phyloP scores from a whole-genome alignment of 768 basidiomycete genomes.

The Phallus indusiatus region DNA sequence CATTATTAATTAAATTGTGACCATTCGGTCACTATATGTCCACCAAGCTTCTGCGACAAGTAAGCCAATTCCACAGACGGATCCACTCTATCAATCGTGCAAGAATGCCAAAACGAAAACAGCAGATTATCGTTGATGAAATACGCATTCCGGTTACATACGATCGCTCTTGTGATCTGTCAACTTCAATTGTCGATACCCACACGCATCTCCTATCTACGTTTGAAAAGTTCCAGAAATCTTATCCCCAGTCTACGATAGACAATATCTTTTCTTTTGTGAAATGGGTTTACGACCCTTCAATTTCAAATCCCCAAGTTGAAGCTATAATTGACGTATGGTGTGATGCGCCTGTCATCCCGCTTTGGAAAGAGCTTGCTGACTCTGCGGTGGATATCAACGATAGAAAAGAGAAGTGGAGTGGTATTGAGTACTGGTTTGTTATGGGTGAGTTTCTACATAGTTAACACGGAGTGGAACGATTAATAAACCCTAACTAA shows the following conservation, averaged over 20 bases:
- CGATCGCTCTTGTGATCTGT: background rate
- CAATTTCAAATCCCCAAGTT: slow-evolving; percentile 32
- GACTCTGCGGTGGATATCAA: slow-evolving; percentile 51
- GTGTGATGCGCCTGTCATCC: slow-evolving; percentile 70
- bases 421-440: slow-evolving; percentile 70
- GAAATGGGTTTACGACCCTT: slow-evolving; percentile 38
- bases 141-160: background rate
- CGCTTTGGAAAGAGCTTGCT: slow-evolving; percentile 59
- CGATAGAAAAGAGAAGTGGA: slow-evolving; percentile 46
- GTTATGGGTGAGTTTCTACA: slow-evolving; percentile 52
- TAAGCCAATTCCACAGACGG: background rate
- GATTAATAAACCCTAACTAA: slow-evolving; percentile 18
- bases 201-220: slow-evolving; percentile 81
- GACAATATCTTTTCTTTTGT: slow-evolving; percentile 61
- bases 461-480: background rate
- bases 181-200: slow-evolving; percentile 59
- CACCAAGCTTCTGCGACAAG: background rate
- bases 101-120: slow-evolving; percentile 1
- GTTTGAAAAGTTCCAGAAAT: slow-evolving; percentile 47
- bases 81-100: background rate
- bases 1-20: background rate
- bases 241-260: slow-evolving; percentile 50
- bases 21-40: background rate
- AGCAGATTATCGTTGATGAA: background rate
- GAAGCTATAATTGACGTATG: slow-evolving; percentile 75